Percentiles rank a stretch among this genome's conserved stretches.
Evolutionary conservation across 2,329 filamentous ascomycete species (phyloP).

Genomic region (Paecilomyces niveus): DNA sequence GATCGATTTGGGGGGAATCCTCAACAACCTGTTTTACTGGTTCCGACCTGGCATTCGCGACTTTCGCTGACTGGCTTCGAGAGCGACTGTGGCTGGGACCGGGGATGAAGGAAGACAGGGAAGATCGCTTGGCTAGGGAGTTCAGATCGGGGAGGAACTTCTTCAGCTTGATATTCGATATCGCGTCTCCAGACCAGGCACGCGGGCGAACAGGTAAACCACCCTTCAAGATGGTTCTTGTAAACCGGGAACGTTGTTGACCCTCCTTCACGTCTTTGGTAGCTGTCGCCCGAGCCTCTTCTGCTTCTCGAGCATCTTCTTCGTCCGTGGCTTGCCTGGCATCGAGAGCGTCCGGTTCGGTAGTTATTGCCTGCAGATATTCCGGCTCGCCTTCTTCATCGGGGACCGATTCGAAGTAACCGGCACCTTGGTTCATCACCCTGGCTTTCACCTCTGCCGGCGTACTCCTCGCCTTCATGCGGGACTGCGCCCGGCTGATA

Average conservation of each 20-base stretch:
- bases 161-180: constrained; percentile 19
- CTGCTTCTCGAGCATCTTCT: constrained; percentile 7
- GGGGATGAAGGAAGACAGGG: constrained; percentile 19
- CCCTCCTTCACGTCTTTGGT: constrained; percentile 6
- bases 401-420: constrained; percentile 39
- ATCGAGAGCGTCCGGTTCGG: constrained; percentile 22
- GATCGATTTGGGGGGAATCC: neutral
- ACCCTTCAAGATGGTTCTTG: constrained; percentile 26
- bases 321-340: neutral
- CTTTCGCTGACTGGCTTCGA: constrained; percentile 21
- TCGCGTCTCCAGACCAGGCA: constrained; percentile 28
- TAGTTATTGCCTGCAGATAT: constrained; percentile 22
- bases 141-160: constrained; percentile 30
- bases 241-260: constrained; percentile 22
- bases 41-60: neutral
- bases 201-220: constrained; percentile 25
- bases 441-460: constrained; percentile 54
- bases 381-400: constrained; percentile 24
- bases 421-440: constrained; percentile 44
- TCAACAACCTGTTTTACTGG: neutral
- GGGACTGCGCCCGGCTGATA: constrained; percentile 51
- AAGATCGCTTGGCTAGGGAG: constrained; percentile 22
- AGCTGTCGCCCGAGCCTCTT: neutral
- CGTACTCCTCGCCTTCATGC: constrained; percentile 50
- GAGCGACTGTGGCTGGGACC: constrained; percentile 14